Conservation (phyloP, 257 asterid genomes). For the Asclepias syriaca region DNA sequence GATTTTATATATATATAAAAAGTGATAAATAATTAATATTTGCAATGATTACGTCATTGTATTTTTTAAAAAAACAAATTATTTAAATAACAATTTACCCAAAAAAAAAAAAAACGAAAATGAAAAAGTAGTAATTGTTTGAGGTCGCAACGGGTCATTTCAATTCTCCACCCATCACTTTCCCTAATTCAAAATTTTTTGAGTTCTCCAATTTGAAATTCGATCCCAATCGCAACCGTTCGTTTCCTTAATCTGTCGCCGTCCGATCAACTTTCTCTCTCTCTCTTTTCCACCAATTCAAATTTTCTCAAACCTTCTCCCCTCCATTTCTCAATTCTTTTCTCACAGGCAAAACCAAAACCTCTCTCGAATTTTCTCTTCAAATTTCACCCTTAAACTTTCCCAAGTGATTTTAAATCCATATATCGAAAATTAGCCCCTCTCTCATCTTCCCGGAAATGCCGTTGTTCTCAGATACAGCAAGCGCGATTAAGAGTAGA, state of each 20-base stretch:
- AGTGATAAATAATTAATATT: no score
- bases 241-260: neutral
- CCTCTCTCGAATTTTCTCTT: neutral
- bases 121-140: neutral
- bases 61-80: no score
- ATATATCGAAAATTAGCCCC: neutral
- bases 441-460: constrained; percentile 13
- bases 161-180: neutral
- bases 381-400: neutral
- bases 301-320: constrained; percentile 2
- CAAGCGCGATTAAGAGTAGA: constrained; percentile 56
- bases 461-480: constrained; percentile 56
- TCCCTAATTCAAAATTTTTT: constrained; percentile 13
- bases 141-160: neutral
- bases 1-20: no score
- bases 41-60: no score
- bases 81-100: no score
- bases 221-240: neutral
- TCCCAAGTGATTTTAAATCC: neutral
- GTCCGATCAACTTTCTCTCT: constrained; percentile 3
- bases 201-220: constrained; percentile 3
- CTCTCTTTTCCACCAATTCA: neutral
- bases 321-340: neutral
- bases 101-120: no score
- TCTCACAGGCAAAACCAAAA: neutral